Base-by-base conservation (phyloP, 768 basidiomycete species). In the Mycena polygramma region DNA sequence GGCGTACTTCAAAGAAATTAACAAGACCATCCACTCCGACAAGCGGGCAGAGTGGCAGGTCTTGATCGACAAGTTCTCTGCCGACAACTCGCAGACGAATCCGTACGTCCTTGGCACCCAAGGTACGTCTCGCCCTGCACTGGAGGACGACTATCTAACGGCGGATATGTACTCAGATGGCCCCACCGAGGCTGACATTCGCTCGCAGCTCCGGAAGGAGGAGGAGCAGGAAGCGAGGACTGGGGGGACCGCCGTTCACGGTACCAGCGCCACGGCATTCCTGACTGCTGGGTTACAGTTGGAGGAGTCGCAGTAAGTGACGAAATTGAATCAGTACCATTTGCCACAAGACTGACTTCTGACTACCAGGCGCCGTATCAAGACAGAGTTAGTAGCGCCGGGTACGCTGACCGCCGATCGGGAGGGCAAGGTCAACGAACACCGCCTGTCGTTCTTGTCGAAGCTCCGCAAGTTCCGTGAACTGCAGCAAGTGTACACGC, bases 131-230 rank as follows among this genome's bases (percentile, higher is more conserved):
- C n/a, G n/a, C n/a, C n/a, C n/a, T n/a, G n/a, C n/a, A n/a, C n/a
- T n/a, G n/a, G n/a, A n/a, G n/a, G n/a, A n/a, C n/a, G n/a, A n/a
- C n/a, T n/a, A n/a, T n/a, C n/a, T n/a, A n/a, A n/a, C n/a, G n/a
- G n/a, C n/a, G n/a, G n/a, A n/a, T n/a, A n/a, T n/a, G n/a, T n/a
- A n/a, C n/a, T n/a, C n/a, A 53, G 55, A 14, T 53, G 36, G 30
- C 22, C 66, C 57, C 8, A 59, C 69, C 0, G 69, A 71, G 41
- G 69, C 64, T 1, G 57, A 66, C 17, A 51, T 67, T 5, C 55
- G 69, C 4, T 17, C 60, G 2, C 15, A 53, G 49, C 39, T 71
- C 6, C 39, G 61, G n/a, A n/a, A 54, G 37, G 69, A 66, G 5
- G 49, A 71, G 24, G 8, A 19, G 0, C 8, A 15, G 22, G 39